Conservation (phyloP, 2,329 filamentous ascomycete species). For the Penicillium sp. region DNA sequence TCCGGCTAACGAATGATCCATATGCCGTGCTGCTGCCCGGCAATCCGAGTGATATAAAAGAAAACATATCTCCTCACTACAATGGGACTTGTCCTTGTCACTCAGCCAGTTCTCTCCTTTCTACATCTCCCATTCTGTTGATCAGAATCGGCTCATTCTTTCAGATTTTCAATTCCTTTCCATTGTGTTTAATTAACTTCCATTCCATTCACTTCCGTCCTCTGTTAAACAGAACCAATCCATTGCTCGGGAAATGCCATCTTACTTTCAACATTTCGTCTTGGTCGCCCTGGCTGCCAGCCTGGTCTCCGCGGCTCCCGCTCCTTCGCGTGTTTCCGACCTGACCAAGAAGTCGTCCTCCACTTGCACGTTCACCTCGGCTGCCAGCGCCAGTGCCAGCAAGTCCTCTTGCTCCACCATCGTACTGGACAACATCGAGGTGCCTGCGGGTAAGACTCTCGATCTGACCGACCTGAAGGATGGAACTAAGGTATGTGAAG, state of each 20-base stretch:
- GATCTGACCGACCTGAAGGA: constrained; percentile 58
- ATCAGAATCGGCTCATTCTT: not conserved
- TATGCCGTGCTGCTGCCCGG: not conserved
- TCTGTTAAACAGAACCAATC: not conserved
- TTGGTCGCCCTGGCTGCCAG: not conserved
- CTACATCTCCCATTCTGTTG: not conserved
- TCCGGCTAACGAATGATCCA: not conserved
- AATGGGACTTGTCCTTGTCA: not conserved
- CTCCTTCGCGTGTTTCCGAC: not conserved
- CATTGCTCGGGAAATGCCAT: not conserved
- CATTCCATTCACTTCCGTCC: not conserved
- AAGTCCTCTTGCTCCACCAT: constrained; percentile 59
- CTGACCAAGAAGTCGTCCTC: constrained; percentile 8
- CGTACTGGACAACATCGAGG: constrained; percentile 56
- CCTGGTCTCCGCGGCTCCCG: not conserved
- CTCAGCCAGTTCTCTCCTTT: not conserved
- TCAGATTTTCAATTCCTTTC: not conserved
- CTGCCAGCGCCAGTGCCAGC: constrained; percentile 49
- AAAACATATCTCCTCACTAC: not conserved
- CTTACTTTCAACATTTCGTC: not conserved
- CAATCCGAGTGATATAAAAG: not conserved
- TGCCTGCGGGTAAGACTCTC: constrained; percentile 61
- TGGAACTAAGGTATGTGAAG: constrained; percentile 49
- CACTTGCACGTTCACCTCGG: constrained; percentile 58
- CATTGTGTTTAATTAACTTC: not conserved